Evolutionary conservation across 352 stramenopile species (phyloP).

Genomic region (Pythium vanterpoolii): DNA sequence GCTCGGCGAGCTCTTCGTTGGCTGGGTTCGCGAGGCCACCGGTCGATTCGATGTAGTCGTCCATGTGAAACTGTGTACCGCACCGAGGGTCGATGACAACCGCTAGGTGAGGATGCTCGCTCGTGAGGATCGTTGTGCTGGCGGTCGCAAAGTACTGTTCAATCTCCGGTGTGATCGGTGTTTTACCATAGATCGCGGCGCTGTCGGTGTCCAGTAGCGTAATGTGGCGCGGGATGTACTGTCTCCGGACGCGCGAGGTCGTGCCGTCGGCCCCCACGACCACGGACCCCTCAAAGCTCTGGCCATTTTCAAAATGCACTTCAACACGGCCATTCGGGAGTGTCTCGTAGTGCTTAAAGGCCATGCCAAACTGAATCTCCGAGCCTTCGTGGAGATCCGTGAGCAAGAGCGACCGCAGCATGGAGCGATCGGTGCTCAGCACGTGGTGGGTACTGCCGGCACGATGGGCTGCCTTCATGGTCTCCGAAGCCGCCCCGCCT

Average conservation of each 20-base stretch:
- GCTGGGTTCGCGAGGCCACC: conserved; percentile 11
- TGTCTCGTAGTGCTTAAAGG: conserved; percentile 45
- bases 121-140: conserved; percentile 46
- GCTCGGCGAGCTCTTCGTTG: conserved; percentile 24
- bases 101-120: conserved; percentile 41
- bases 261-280: conserved; percentile 58
- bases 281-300: conserved; percentile 38
- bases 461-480: conserved; percentile 6
- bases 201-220: conserved; percentile 60
- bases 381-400: conserved; percentile 42
- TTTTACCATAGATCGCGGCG: conserved; percentile 70
- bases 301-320: conserved; percentile 55
- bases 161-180: conserved; percentile 48
- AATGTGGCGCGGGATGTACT: conserved; percentile 45
- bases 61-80: conserved; percentile 32
- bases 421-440: conserved; percentile 23
- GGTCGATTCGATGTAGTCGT: conserved; percentile 27
- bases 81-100: conserved; percentile 55
- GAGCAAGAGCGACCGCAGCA: conserved; percentile 32
- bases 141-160: conserved; percentile 39
- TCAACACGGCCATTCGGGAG: conserved; percentile 46
- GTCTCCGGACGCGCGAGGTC: conserved; percentile 50
- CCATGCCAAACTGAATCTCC: conserved; percentile 55
- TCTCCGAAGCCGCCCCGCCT: conserved; percentile 2
- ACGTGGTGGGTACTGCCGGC: conserved; percentile 17